phyloP scores from a whole-genome alignment of 208 protist genomes.

The Zelonia costaricensis region DNA sequence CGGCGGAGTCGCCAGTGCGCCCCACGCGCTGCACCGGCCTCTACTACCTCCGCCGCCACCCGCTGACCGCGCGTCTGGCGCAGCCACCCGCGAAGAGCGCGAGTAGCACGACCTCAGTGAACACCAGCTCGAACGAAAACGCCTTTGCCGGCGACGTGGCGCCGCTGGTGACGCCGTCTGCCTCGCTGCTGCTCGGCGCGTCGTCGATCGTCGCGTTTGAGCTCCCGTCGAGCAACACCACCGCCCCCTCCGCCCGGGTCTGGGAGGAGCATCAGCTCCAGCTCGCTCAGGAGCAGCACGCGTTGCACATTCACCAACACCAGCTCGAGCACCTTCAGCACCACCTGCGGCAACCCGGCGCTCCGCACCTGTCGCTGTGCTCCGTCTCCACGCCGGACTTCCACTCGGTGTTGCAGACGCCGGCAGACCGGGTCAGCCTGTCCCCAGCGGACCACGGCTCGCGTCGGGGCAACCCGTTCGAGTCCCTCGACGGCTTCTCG shows the following conservation, averaged over 20 bases:
- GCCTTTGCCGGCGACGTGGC: not conserved
- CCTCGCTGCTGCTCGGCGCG: constrained; percentile 6
- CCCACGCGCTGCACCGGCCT: constrained; percentile 28
- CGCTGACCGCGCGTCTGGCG: constrained; percentile 31
- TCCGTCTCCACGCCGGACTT: not conserved
- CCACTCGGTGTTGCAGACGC: constrained; percentile 7
- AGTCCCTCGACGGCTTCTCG: not conserved
- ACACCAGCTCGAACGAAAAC: no score
- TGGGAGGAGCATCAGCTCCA: constrained; percentile 31
- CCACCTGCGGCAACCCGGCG: no score
- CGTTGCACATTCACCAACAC: not conserved
- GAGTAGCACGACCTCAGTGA: no score
- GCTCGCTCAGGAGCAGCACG: not conserved
- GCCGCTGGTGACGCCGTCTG: not conserved
- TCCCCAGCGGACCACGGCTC: not conserved
- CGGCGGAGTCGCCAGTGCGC: not conserved
- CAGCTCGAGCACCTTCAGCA: no score
- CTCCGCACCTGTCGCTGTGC: not conserved
- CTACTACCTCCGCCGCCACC: constrained; percentile 44
- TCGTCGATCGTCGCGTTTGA: constrained; percentile 23
- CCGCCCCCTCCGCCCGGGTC: constrained; percentile 18
- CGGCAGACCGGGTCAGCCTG: not conserved
- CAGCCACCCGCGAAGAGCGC: not conserved
- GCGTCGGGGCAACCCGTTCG: constrained; percentile 1
- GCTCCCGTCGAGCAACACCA: constrained; percentile 21